Conservation (phyloP, 768 basidiomycete genomes). For the Serpula lacrymans region DNA sequence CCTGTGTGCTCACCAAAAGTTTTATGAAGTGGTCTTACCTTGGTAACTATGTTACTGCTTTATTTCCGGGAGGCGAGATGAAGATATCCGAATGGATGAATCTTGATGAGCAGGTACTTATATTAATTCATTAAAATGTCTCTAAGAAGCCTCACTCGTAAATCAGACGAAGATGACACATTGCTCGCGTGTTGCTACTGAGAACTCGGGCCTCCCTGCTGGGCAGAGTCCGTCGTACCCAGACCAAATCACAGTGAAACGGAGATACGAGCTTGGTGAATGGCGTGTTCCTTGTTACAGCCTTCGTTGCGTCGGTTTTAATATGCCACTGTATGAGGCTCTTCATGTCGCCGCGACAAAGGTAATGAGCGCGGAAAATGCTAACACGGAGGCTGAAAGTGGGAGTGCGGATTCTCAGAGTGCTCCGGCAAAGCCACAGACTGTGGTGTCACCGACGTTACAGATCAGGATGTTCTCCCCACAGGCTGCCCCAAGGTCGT, state of each 20-base stretch:
- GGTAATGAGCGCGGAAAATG: no score
- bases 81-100: slow-evolving; percentile 27
- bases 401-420: no score
- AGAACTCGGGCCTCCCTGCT: slow-evolving; percentile 2
- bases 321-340: slow-evolving; percentile 6
- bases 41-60: slow-evolving; percentile 18
- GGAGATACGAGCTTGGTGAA: slow-evolving; percentile 21
- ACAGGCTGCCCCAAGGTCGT: no score
- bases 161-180: slow-evolving; percentile 18
- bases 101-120: slow-evolving; percentile 24
- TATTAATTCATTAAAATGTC: not conserved
- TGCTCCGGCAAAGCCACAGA: no score
- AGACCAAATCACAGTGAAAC: slow-evolving; percentile 11
- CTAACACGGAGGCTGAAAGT: no score
- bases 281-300: slow-evolving; percentile 23
- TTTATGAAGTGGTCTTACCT: slow-evolving; percentile 25
- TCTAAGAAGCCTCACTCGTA: not conserved
- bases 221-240: slow-evolving; percentile 1
- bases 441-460: no score
- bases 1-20: not conserved
- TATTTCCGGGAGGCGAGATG: slow-evolving; percentile 22
- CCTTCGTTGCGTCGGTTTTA: slow-evolving; percentile 25
- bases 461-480: no score
- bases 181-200: slow-evolving; percentile 16
- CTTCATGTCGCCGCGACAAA: slow-evolving; percentile 8